Percentiles rank a stretch among this genome's conserved stretches.
Conservation (phyloP, 2,329 filamentous ascomycete species). For the Alternaria metachromatica region DNA sequence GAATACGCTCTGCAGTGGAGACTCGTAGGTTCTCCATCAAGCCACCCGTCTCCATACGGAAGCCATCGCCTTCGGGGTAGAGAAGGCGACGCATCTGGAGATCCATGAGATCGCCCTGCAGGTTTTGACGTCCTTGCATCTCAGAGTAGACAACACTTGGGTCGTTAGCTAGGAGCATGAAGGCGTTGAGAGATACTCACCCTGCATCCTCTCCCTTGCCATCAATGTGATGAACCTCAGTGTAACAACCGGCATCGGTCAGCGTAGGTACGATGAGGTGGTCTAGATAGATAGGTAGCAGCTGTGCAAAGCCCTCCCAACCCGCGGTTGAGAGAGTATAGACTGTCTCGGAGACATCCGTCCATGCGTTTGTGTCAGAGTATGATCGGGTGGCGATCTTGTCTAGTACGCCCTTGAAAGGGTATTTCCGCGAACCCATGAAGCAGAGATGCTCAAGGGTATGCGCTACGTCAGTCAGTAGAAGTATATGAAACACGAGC, state of each 20-base stretch:
- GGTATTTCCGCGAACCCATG: conserved; percentile 86
- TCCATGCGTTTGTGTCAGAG: conserved; percentile 96
- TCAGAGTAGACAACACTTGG: conserved; percentile 90
- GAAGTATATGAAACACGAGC: neutral
- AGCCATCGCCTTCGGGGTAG: conserved; percentile 89
- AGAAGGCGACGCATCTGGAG: conserved; percentile 78
- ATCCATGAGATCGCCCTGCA: conserved; percentile 84
- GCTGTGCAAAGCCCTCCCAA: conserved; percentile 96
- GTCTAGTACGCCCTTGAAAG: conserved; percentile 93
- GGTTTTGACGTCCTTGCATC: conserved; percentile 96
- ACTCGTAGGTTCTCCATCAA: conserved; percentile 92
- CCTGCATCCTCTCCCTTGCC: conserved; percentile 91
- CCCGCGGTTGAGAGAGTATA: conserved; percentile 95
- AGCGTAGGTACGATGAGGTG: conserved; percentile 90
- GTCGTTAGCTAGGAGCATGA: conserved; percentile 13
- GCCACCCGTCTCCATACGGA: conserved; percentile 96
- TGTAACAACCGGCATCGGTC: conserved; percentile 91
- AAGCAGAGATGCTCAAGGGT: conserved; percentile 62
- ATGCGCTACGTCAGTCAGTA: conserved; percentile 47
- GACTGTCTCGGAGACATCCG: conserved; percentile 92
- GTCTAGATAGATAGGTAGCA: conserved; percentile 92
- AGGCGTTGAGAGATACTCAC: conserved; percentile 20
- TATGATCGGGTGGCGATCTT: conserved; percentile 94
- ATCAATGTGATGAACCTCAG: conserved; percentile 95
- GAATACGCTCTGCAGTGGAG: conserved; percentile 85